Base-by-base conservation (phyloP, 805 yeast species). In the Ogataea zsoltii region DNA sequence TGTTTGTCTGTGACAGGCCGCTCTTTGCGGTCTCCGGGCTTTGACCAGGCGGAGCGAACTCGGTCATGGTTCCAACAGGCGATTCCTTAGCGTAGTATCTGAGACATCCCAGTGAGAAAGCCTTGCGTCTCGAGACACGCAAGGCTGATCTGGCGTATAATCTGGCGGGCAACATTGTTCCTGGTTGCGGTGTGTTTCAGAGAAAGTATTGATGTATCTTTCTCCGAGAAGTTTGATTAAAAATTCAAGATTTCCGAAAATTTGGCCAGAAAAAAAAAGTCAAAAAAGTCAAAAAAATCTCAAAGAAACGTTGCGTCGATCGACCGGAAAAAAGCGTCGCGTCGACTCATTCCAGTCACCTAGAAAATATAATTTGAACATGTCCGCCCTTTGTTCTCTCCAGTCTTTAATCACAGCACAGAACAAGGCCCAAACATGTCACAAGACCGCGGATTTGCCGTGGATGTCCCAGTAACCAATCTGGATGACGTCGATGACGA, bases 1-100 rank as follows among this genome's bases (percentile, higher is more conserved):
- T 72, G 61, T 85, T 87, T 3, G 94, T 78, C 53, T 85, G 89
- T 0, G 87, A 68, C 41, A 63, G 60, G 18, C 68, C 53, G 52
- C 81, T 84, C 17, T 37, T 37, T 45, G 73, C 34, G 4, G 47
- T 17, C 13, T 36, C 42, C 2, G 42, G 15, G 21, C 41, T 26
- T 29, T 44, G 69, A 55, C 83, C 88, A 42, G 54, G 51, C 5
- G 63, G 53, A 14, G 41, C 46, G 23, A 49, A 42, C 19, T 43
- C 46, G 16, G 42, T 41, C 32, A 47, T 42, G 6, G 51, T 36
- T 15, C 51, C 54, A 9, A 37, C 34, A 9, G 46, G 44, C 3
- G 51, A 33, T 29, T 50, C 51, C 23, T 39, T 46, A 19, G 54
- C 54, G 25, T 50, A 50, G 17, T 3, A 12, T 40, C 51, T 48